Base-by-base conservation (phyloP, 208 protist genomes). In the Wallacemonas sp. region DNA sequence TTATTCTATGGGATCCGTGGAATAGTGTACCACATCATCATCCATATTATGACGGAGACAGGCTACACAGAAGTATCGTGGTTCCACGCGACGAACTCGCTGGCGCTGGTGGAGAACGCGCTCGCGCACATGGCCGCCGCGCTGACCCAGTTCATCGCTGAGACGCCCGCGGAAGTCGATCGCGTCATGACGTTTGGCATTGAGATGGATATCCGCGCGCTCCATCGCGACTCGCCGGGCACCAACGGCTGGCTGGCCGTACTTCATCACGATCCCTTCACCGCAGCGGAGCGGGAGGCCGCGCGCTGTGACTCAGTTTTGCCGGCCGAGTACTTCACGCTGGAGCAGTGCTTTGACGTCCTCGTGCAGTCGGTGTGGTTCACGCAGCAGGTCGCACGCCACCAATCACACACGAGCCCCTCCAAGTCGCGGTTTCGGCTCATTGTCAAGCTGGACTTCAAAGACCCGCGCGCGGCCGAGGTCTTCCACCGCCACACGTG, bases 391-490 rank as follows among this genome's bases (percentile, higher is more conserved):
- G 20, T 11, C 5, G 29, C 20, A 7, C 61, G 39, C 8, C 59
- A 36, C 3, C 39, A 38, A n/a, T 48, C 25, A 38, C 49, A 10
- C 25, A 26, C 14, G 38, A 12, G n/a, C 48, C 3, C 48, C 31
- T 11, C 48, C 3, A 22, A 18, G 18, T 23, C 22, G 33, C 22
- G 25, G 18, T 54, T 39, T 33, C 48, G 54, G 5, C 48, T 78
- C 22, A 72, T 86, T 18, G 50, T 86, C 26, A 86, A 82, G 65
- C 57, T 82, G 5, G 70, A 86, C 59, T 82, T 82, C 42, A 80
- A 82, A 20, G 81, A 78, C 2, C 62, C 78, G 10, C 39, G 39
- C 2, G 81, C 81, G 23, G 81, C 76, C 1, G 48, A 59, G 29
- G 29, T 49, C 18, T 65, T 77, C n/a, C 32, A 67, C 8, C 38